Conservation (phyloP, 176 grass and related monocot species). For the Triticum timopheevii region DNA sequence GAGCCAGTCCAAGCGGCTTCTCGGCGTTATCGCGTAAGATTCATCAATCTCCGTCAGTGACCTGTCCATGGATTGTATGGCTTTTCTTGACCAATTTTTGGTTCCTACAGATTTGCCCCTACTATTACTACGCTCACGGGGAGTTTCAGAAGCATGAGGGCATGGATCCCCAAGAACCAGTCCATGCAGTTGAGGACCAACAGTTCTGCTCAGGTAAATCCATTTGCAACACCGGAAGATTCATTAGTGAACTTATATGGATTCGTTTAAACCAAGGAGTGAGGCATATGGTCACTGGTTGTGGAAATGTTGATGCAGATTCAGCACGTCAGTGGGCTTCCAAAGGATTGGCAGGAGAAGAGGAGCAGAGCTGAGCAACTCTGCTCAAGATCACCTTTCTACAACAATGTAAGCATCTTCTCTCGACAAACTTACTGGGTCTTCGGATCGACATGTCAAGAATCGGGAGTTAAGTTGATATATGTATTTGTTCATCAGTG, state of each 20-base stretch:
- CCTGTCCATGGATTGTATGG: background rate
- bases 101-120: slow-evolving; percentile 61
- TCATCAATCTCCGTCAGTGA: background rate
- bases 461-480: background rate
- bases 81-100: slow-evolving; percentile 6
- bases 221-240: background rate
- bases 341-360: slow-evolving; percentile 79
- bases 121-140: slow-evolving; percentile 76
- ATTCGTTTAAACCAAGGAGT: background rate
- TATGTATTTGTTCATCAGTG: background rate
- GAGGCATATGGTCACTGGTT: background rate
- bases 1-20: slow-evolving; percentile 66
- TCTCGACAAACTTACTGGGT: background rate
- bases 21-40: slow-evolving; percentile 71
- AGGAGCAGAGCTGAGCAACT: slow-evolving; percentile 56
- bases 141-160: slow-evolving; percentile 72
- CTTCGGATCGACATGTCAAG: background rate
- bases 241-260: background rate
- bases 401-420: slow-evolving; percentile 61
- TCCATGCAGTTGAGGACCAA: slow-evolving; percentile 59
- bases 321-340: slow-evolving; percentile 71
- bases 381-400: slow-evolving; percentile 74
- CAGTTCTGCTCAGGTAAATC: slow-evolving; percentile 52
- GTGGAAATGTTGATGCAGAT: slow-evolving; percentile 48
- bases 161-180: slow-evolving; percentile 80